phyloP scores from a whole-genome alignment of 306 rosid genomes.

The Fragaria ananassa region DNA sequence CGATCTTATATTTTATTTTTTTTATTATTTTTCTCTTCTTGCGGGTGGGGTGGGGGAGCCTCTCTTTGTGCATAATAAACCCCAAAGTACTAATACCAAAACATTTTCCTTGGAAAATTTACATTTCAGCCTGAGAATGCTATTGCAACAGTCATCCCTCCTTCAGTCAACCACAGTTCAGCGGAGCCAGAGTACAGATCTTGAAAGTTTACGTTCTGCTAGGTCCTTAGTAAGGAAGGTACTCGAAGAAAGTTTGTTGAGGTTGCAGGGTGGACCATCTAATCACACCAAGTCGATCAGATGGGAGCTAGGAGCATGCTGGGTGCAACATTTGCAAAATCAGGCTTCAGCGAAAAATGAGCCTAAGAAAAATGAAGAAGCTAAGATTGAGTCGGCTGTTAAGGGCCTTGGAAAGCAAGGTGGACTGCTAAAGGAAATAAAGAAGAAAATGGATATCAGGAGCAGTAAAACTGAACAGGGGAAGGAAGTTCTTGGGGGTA shows the following conservation, averaged over 20 bases:
- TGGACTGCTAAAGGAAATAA: slow-evolving; percentile 85
- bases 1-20: not conserved
- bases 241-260: slow-evolving; percentile 67
- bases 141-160: slow-evolving; percentile 65
- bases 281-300: slow-evolving; percentile 60
- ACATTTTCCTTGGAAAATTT: slow-evolving; percentile 21
- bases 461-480: slow-evolving; percentile 58
- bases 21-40: not conserved
- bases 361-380: slow-evolving; percentile 64
- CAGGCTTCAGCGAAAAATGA: slow-evolving; percentile 78
- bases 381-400: slow-evolving; percentile 74
- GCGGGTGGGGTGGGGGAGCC: not conserved
- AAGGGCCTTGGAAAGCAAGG: slow-evolving; percentile 99
- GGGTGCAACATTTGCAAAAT: slow-evolving; percentile 94
- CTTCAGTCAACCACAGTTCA: slow-evolving; percentile 48
- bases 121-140: slow-evolving; percentile 71
- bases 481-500: slow-evolving; percentile 43
- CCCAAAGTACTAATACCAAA: slow-evolving; percentile 21
- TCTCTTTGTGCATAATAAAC: slow-evolving; percentile 10
- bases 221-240: slow-evolving; percentile 61
- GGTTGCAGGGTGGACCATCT: slow-evolving; percentile 65
- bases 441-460: slow-evolving; percentile 67
- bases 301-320: slow-evolving; percentile 99
- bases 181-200: slow-evolving; percentile 48
- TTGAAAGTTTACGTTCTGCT: slow-evolving; percentile 46